A percentile compares a stretch with the other conserved stretches of the same genome.
phyloP scores from a whole-genome alignment of 2,329 filamentous ascomycete genomes.

The Tolypocladium album region DNA sequence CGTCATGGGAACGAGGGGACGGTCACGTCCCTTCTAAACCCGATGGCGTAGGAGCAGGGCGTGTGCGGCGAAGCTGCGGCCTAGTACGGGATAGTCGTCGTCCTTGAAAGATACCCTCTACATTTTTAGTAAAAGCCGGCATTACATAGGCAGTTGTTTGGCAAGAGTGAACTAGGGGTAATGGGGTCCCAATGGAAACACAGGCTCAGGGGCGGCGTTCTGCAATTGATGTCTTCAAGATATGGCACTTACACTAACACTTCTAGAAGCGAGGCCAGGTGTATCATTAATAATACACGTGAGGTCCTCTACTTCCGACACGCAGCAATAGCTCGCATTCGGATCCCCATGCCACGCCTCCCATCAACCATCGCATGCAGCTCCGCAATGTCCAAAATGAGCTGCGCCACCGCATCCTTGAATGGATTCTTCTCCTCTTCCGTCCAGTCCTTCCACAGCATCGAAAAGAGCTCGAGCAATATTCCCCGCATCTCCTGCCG shows the following conservation, averaged over 20 bases:
- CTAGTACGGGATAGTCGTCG: neutral
- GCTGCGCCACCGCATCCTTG: neutral
- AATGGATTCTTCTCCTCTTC: neutral
- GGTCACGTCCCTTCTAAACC: slow-evolving; percentile 41
- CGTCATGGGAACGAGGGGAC: slow-evolving; percentile 20
- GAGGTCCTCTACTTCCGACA: neutral
- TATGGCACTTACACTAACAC: too few species aligned
- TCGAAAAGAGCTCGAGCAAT: neutral
- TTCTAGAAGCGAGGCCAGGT: too few species aligned
- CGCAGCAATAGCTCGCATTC: neutral
- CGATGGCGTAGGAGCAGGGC: slow-evolving; percentile 20
- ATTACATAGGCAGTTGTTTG: too few species aligned
- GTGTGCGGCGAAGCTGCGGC: slow-evolving; percentile 23
- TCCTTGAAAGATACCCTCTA: neutral
- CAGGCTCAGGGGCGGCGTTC: too few species aligned
- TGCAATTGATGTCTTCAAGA: too few species aligned
- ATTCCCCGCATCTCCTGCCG: neutral
- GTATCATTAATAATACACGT: too few species aligned
- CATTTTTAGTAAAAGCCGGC: neutral
- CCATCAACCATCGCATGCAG: neutral
- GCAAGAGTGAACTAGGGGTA: too few species aligned
- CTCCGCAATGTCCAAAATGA: neutral
- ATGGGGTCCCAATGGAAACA: too few species aligned
- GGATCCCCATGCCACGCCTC: neutral
- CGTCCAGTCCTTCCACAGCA: neutral